Conservation (phyloP, 2,329 filamentous ascomycete genomes). For the Alternaria burnsii region DNA sequence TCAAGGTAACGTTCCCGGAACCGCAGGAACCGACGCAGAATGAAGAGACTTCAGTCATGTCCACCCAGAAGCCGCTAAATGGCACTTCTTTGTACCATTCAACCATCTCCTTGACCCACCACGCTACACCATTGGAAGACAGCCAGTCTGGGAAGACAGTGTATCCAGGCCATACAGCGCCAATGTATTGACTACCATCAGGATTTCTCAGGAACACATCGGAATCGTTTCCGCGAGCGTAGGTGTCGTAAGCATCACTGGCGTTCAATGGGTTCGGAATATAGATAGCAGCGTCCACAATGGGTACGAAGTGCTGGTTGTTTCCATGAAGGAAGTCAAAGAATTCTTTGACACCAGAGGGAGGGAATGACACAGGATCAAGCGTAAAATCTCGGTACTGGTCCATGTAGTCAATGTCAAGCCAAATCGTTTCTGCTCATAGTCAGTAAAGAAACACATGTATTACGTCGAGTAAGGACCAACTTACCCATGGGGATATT, state of each 20-base stretch:
- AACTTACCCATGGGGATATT: constrained; percentile 60
- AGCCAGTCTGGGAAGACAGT: constrained; percentile 70
- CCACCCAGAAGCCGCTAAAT: constrained; percentile 66
- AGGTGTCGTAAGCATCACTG: constrained; percentile 65
- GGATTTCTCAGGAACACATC: constrained; percentile 63
- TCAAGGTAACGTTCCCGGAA: constrained; percentile 68
- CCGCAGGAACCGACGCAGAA: constrained; percentile 79
- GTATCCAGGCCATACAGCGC: constrained; percentile 66
- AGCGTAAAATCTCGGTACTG: constrained; percentile 66
- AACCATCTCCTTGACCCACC: constrained; percentile 65
- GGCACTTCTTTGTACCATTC: constrained; percentile 62
- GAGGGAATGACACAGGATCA: constrained; percentile 62
- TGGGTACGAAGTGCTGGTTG: constrained; percentile 67
- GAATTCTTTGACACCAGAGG: constrained; percentile 60
- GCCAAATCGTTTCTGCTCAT: constrained; percentile 52
- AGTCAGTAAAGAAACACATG: not conserved
- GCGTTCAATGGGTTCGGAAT: constrained; percentile 74
- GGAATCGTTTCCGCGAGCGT: constrained; percentile 59
- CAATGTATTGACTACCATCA: constrained; percentile 64
- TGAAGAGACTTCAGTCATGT: constrained; percentile 69
- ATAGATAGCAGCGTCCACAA: constrained; percentile 73
- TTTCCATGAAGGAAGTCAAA: constrained; percentile 62
- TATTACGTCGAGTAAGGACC: not conserved
- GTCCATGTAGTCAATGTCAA: constrained; percentile 55
- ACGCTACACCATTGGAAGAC: constrained; percentile 65